Base-by-base conservation (phyloP, 2,329 filamentous ascomycete genomes). In the Colletotrichum abscissum region DNA sequence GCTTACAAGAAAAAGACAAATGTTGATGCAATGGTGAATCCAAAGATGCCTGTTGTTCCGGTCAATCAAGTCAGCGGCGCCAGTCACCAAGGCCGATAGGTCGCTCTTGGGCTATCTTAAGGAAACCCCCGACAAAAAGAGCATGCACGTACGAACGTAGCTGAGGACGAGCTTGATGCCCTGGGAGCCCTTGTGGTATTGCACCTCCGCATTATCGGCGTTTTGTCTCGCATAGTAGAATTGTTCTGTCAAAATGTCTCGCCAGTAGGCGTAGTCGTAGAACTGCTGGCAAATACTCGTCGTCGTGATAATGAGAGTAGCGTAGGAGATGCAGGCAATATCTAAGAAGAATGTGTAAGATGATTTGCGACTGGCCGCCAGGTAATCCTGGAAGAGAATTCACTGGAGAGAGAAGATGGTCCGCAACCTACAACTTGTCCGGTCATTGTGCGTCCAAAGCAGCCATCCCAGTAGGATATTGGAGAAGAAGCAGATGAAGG, bases 1-100 rank as follows among this genome's bases (percentile, higher is more conserved):
- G 24, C 67, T 1, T 65, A 73, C 71, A 73, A 73, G 52, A 73
- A 73, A 8, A 73, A 73, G n/a, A 73, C 71, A 52, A 73, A 66
- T 14, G 67, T 63, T 1, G 71, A 71, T 62, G 69, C 56, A 33
- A 73, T 65, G 1, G 71, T 73, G 6, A 65, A 73, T 3, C 71
- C 71, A n/a, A 46, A 73, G 2, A 70, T 57, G 9, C 71, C 71
- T 73, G 22, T 19, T 3, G n/a, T 26, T 22, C 7, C 14, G n/a
- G 19, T 16, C 14, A 24, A 8, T 24, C 7, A 7, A 24, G 14
- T 24, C 7, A 14, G 24, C 28, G n/a, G 1, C 30, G 6, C 22
- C 14, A 7, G n/a, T 30, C 30, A 12, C 5, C 28, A 4, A 55
- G 9, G n/a, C 6, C 24, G 8, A n/a, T 22, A 16, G 33, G 33